A percentile compares a stretch with the other conserved stretches of the same genome.
Conservation (phyloP, 345 rosid genomes). For the Leavenworthia alabamica region DNA sequence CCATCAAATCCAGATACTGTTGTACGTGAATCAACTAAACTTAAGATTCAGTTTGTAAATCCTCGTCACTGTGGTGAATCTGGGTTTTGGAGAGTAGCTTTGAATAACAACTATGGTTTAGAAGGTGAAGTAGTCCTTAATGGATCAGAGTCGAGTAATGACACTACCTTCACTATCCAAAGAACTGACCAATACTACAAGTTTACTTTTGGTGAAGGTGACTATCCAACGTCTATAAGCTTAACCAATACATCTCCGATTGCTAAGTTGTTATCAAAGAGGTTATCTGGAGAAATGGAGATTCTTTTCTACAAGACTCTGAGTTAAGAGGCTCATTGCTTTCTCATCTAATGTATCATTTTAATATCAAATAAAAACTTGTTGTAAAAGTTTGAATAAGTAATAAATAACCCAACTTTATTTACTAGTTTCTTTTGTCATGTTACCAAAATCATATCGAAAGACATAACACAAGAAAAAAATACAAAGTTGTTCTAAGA, state of each 20-base stretch:
- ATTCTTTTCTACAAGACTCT: background rate
- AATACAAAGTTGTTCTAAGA: background rate
- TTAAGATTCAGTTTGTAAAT: constrained; percentile 7
- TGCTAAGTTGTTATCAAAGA: background rate
- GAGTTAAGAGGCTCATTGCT: background rate
- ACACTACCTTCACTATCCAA: constrained; percentile 1
- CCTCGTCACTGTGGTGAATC: background rate
- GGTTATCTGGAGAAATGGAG: constrained; percentile 15
- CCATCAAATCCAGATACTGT: background rate
- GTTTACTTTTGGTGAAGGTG: background rate
- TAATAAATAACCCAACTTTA: background rate
- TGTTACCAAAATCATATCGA: background rate
- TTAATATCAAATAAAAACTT: background rate
- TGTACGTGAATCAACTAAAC: background rate
- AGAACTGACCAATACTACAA: constrained; percentile 4
- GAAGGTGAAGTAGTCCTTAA: constrained; percentile 14
- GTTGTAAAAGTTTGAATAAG: background rate
- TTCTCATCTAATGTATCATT: background rate
- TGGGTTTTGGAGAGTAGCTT: constrained; percentile 15
- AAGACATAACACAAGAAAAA: background rate
- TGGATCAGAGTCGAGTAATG: background rate
- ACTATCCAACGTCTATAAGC: constrained; percentile 1
- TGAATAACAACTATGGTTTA: background rate
- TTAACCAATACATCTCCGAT: background rate
- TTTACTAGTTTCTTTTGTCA: background rate